These are phyloP conservation scores for Lagerstroemia speciosa DNA, from an alignment of 345 rosid species.

Conservation along the genomic window DNA sequence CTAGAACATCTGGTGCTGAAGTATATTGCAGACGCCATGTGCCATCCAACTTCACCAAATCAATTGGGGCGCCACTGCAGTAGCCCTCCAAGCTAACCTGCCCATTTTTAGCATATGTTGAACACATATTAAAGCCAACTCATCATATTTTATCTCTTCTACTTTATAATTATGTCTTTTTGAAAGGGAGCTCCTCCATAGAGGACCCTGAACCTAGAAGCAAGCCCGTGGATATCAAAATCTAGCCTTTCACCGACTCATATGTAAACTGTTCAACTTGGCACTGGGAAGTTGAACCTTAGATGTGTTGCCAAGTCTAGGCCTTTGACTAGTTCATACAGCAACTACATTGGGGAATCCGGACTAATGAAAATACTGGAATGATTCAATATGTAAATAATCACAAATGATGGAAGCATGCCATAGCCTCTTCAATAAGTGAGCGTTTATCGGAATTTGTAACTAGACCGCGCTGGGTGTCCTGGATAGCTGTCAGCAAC, in stretches of 20 bases:
- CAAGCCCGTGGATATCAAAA: not conserved
- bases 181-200: not conserved
- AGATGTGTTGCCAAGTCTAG: not conserved
- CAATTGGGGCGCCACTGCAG: conserved; percentile 56
- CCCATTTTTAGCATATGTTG: conserved; percentile 7
- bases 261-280: not conserved
- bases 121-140: conserved; percentile 4
- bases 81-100: conserved; percentile 70
- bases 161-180: not conserved
- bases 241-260: no score
- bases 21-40: conserved; percentile 94
- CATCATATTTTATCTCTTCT: not conserved
- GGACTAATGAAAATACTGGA: not conserved
- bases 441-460: conserved; percentile 69
- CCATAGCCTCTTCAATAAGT: conserved; percentile 76
- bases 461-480: conserved; percentile 59
- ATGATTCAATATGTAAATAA: not conserved
- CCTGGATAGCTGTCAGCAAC: conserved; percentile 59
- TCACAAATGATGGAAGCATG: conserved; percentile 14
- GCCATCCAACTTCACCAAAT: conserved; percentile 67
- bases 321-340: not conserved
- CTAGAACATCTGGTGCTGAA: conserved; percentile 81
- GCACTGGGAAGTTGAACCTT: not conserved
- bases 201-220: not conserved
- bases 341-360: not conserved